A percentile compares a stretch with the other conserved stretches of the same genome.
These are phyloP conservation scores for Graphilbum sp. DNA, from an alignment of 2,329 filamentous ascomycete genomes.

Conservation along the genomic window DNA sequence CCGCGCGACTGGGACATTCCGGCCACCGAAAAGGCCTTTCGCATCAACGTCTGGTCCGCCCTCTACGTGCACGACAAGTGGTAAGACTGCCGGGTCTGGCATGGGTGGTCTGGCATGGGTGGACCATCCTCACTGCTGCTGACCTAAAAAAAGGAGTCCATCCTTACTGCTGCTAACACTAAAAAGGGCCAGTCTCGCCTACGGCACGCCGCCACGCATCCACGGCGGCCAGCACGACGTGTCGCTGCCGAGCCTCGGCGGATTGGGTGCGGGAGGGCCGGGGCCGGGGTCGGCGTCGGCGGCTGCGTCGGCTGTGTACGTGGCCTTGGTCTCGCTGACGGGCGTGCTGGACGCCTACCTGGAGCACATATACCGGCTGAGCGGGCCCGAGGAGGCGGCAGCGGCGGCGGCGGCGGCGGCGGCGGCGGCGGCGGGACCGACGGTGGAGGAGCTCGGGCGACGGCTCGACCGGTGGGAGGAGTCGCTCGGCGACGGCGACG, in stretches of 20 bases:
- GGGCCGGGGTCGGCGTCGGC: too few relatives aligned
- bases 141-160: too few relatives aligned
- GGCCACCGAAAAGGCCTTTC: conserved; percentile 28
- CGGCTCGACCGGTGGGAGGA: not conserved
- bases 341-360: conserved; percentile 19
- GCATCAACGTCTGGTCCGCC: conserved; percentile 40
- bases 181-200: conserved; percentile 35
- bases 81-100: too few relatives aligned
- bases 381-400: not conserved
- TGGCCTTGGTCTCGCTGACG: conserved; percentile 27
- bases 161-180: too few relatives aligned
- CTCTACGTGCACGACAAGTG: conserved; percentile 38
- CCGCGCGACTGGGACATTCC: conserved; percentile 36
- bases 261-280: too few relatives aligned
- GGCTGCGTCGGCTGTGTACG: conserved; percentile 17
- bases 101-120: too few relatives aligned
- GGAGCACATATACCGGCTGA: not conserved
- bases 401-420: not conserved
- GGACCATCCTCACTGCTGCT: too few relatives aligned
- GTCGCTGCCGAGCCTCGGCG: conserved; percentile 11
- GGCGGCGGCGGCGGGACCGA: not conserved
- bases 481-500: not conserved
- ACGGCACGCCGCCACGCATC: conserved; percentile 35
- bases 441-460: not conserved
- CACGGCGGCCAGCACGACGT: conserved; percentile 30